Evolutionary conservation across 2,329 filamentous ascomycete species (phyloP), one percentile per base, ranked within the genome.

Genomic region (Onygena corvina): DNA sequence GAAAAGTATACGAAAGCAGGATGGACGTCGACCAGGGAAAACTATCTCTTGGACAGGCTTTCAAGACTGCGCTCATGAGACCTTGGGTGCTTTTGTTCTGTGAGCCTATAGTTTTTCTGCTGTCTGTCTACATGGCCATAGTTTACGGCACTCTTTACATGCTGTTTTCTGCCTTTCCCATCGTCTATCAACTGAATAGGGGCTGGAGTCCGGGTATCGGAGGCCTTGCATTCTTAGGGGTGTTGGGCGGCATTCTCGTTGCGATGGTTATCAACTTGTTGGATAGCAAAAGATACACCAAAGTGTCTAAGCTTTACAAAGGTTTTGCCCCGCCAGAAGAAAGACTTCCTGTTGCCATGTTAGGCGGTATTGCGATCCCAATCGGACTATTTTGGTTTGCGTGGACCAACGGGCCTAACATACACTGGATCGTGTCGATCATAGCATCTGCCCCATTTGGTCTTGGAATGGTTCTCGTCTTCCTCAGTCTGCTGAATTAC

Each of bases 41-140:
- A 33, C 60, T 68, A 21, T 66, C 66, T 3, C 56, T 76, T n/a
- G 60, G 59, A 5, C 61, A 71, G 48, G 72, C 76, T 33, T 75
- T 83, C 60, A 71, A 71, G 49, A 71, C 73, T 2, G 73, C 77
- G 3, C 68, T 84, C n/a, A 70, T 74, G 46, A 73, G 83, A 2
- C 83, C 83, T 1, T 83, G 81, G 79, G 68, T 81, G 40, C 72
- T 86, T 47, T 72, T 86, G 5, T 81, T 86, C 69, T 68, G 69
- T 50, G 83, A 86, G 59, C 83, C 83, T 1, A 86, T 84, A 54
- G 78, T 84, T 20, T 61, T 83, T 8, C 67, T 84, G 7, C 70
- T 79, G 2, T 76, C 75, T 31, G 68, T 85, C 21, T 86, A 84
- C 67, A 76, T 82, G 69, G 79, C 80, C 50, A 80, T 75, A 57